Percentiles rank a stretch among this genome's conserved stretches.
phyloP scores from a whole-genome alignment of 2,329 filamentous ascomycete species.

The Chaetomium olivaceum region DNA sequence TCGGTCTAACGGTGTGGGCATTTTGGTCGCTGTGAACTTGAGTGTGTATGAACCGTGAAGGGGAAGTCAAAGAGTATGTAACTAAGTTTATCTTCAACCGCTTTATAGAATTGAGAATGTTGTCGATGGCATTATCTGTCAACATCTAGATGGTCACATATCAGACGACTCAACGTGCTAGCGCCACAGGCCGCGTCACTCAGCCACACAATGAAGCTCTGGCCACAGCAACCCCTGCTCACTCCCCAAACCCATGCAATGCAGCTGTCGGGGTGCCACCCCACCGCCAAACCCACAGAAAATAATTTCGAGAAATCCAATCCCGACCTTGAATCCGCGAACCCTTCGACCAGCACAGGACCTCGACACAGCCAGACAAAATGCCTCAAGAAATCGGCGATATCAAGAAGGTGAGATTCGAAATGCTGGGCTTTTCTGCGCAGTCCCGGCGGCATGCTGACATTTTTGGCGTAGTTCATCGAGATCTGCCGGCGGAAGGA shows the following conservation, averaged over 20 bases:
- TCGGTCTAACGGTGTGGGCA: constrained; percentile 70
- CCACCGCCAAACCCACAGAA: constrained; percentile 34
- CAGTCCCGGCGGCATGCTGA: constrained; percentile 26
- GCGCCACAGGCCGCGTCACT: constrained; percentile 23
- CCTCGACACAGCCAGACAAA: constrained; percentile 59
- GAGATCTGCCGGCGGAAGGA: constrained; percentile 99
- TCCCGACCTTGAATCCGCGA: constrained; percentile 27
- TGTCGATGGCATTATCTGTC: constrained; percentile 4
- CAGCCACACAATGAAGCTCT: constrained; percentile 19
- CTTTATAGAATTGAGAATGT: neutral
- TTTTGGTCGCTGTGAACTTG: constrained; percentile 39
- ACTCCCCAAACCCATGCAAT: constrained; percentile 18
- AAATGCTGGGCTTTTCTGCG: neutral
- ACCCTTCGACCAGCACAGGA: constrained; percentile 28
- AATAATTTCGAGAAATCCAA: constrained; percentile 36
- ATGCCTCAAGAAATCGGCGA: constrained; percentile 99
- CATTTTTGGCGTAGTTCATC: constrained; percentile 73
- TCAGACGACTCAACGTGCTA: neutral
- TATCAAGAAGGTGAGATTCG: constrained; percentile 74
- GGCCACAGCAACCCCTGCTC: constrained; percentile 8
- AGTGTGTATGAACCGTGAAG: neutral
- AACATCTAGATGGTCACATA: neutral
- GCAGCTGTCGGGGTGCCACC: constrained; percentile 20
- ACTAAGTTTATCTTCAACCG: neutral
- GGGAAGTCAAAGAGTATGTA: neutral